Evolutionary conservation across 2,329 filamentous ascomycete species (phyloP).

Genomic region (Periconia sp.): DNA sequence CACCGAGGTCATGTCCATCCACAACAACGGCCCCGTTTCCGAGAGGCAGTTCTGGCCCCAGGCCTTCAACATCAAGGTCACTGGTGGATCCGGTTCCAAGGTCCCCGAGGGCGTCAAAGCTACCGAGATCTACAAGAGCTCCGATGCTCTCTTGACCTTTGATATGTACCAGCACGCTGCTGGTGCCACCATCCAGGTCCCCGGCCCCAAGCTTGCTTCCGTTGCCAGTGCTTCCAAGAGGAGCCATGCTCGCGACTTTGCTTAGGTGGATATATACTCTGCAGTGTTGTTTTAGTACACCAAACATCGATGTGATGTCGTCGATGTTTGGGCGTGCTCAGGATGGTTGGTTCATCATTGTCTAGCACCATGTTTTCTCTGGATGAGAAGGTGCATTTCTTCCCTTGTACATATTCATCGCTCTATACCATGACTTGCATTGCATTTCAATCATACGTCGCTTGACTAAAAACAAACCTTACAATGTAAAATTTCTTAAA

Average conservation of each 20-base stretch:
- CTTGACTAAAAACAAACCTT: too few species aligned
- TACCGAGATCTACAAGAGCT: slow-evolving; percentile 30
- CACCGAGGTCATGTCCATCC: slow-evolving; percentile 37
- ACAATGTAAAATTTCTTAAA: too few species aligned
- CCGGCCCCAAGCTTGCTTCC: slow-evolving; percentile 21
- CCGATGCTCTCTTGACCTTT: slow-evolving; percentile 31
- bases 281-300: too few species aligned
- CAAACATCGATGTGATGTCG: too few species aligned
- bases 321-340: too few species aligned
- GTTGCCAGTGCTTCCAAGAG: slow-evolving; percentile 2
- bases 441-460: too few species aligned
- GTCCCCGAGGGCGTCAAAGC: slow-evolving; percentile 32
- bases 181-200: slow-evolving; percentile 20
- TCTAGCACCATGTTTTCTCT: too few species aligned
- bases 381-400: too few species aligned
- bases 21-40: slow-evolving; percentile 36
- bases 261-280: not conserved
- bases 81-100: slow-evolving; percentile 25
- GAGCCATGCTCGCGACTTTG: slow-evolving; percentile 6
- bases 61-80: slow-evolving; percentile 39
- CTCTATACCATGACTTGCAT: too few species aligned
- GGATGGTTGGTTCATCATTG: too few species aligned
- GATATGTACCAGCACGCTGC: slow-evolving; percentile 35
- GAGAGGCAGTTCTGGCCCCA: slow-evolving; percentile 40
- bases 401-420: too few species aligned